Evolutionary conservation across 148 eudicot species (phyloP), one percentile per base, ranked within the genome.

Genomic region (Linanthus parryae): DNA sequence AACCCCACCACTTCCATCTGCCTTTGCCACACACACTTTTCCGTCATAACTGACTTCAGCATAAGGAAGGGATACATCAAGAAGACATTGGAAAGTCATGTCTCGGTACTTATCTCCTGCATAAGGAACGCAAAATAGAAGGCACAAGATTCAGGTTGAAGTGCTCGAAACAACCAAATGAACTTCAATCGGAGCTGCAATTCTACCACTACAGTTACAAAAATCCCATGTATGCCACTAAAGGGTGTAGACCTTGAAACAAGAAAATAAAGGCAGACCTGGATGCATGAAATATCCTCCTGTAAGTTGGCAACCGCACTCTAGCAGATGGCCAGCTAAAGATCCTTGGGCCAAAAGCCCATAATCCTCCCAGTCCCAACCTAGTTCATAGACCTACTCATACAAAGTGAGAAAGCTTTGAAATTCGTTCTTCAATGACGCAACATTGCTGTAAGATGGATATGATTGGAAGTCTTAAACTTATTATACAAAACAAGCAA

Each of bases 221-320:
- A n/a, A n/a, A n/a, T n/a, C n/a, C n/a, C n/a, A n/a, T n/a, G n/a
- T n/a, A n/a, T n/a, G n/a, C n/a, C n/a, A n/a, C n/a, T n/a, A n/a
- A n/a, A n/a, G n/a, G n/a, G n/a, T n/a, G n/a, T n/a, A n/a, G n/a
- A n/a, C n/a, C n/a, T n/a, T n/a, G n/a, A n/a, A n/a, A n/a, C n/a
- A n/a, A n/a, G 16, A 24, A 47, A 44, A 48, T 37, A 21, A 37
- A 26, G 52, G 5, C 46, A 27, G 38, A 87, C 99, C 96, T 71
- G 99, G 95, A 74, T 92, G 96, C 91, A 88, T 82, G 54, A 82
- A 84, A 72, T 88, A 94, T 53, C 99, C 99, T 62, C 99, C 99
- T 39, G 96, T 94, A 38, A 94, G 84, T 50, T 94, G 99, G 73
- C 99, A 88, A 54, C 99, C 99, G 62, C 99, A 94, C 72, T 94